Conservation (phyloP, 2,329 filamentous ascomycete genomes). For the Alternaria alternata region DNA sequence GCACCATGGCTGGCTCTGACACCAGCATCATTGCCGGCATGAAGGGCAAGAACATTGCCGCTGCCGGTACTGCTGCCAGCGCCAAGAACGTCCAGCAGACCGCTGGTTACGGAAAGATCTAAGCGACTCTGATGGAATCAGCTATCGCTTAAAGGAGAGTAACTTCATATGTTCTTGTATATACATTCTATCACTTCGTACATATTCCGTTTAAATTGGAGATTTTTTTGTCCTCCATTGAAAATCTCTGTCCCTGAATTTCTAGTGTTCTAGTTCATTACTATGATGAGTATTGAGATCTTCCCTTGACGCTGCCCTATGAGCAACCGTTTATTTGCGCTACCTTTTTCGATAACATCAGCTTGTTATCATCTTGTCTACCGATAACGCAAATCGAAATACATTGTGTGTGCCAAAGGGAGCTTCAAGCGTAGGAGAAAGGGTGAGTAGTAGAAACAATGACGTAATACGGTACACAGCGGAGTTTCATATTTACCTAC, state of each 20-base stretch:
- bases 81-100: conserved; percentile 30
- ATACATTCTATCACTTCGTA: background rate
- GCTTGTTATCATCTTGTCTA: no score
- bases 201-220: background rate
- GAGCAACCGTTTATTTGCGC: no score
- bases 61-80: conserved; percentile 41
- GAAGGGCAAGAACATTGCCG: conserved; percentile 62
- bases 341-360: no score
- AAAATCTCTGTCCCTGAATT: background rate
- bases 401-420: no score
- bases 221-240: background rate
- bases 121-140: conserved; percentile 9
- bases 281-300: background rate
- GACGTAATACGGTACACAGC: no score
- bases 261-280: background rate
- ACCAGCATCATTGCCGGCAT: conserved; percentile 61
- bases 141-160: background rate
- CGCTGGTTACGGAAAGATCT: conserved; percentile 37
- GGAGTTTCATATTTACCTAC: no score
- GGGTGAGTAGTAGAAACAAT: no score
- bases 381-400: no score
- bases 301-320: no score
- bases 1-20: conserved; percentile 47
- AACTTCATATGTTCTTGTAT: conserved; percentile 2
- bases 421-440: no score